phyloP scores from a whole-genome alignment of 179 eudicot species.

The Silene noctiflora region DNA sequence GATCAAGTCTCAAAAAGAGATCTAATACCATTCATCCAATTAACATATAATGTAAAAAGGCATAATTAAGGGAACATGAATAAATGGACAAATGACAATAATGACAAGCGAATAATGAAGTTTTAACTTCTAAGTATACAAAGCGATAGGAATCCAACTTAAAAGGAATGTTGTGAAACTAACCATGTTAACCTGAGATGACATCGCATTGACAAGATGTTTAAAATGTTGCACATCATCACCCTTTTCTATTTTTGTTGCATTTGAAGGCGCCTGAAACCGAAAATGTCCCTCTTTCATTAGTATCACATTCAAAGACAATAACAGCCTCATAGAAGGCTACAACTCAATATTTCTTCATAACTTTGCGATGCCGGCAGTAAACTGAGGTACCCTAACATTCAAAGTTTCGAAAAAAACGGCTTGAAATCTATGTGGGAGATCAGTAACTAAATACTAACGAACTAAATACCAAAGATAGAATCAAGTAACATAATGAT shows the following conservation, averaged over 20 bases:
- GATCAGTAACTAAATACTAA: background rate
- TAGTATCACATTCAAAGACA: slow-evolving; percentile 7
- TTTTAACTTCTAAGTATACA: background rate
- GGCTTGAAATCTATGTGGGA: background rate
- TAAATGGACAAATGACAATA: background rate
- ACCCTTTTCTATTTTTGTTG: background rate
- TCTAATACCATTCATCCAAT: background rate
- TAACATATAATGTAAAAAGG: no score
- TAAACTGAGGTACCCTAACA: background rate
- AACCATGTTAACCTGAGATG: slow-evolving; percentile 47
- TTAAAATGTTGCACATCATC: slow-evolving; percentile 38
- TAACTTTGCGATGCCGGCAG: background rate
- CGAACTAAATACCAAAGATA: background rate
- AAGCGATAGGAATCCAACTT: background rate
- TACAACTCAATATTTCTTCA: background rate
- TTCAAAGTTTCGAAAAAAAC: no score
- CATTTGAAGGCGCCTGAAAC: slow-evolving; percentile 23
- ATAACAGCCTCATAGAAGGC: background rate
- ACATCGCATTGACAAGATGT: slow-evolving; percentile 41
- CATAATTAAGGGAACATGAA: no score
- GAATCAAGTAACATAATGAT: background rate
- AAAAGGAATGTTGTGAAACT: slow-evolving; percentile 5
- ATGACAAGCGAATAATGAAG: background rate
- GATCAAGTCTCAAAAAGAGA: no score
- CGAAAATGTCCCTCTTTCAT: background rate